Percentiles rank a stretch among this genome's conserved stretches.
phyloP scores from a whole-genome alignment of 2,329 filamentous ascomycete species.

The Acarospora socialis region DNA sequence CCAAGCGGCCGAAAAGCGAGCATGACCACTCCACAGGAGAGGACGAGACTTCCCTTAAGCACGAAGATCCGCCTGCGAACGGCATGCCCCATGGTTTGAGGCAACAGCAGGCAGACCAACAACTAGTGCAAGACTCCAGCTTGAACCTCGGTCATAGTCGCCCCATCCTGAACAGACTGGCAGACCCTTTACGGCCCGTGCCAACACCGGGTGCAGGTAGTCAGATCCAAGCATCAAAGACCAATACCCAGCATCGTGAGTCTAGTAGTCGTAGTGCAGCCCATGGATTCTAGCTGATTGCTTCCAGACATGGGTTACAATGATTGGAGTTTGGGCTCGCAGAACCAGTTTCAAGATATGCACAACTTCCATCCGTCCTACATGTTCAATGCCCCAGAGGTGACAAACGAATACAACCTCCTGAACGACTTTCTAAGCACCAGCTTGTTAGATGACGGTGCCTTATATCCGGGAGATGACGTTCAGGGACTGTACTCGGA shows the following conservation, averaged over 20 bases:
- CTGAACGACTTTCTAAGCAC: slow-evolving; percentile 93
- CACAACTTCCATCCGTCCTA: slow-evolving; percentile 86
- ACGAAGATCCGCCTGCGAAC: slow-evolving; percentile 31
- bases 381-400: slow-evolving; percentile 88
- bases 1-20: slow-evolving; percentile 65
- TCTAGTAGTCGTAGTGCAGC: too few species aligned
- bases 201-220: too few species aligned
- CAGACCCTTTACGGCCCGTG: slow-evolving; percentile 10
- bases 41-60: slow-evolving; percentile 38
- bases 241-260: too few species aligned
- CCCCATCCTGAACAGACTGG: slow-evolving; percentile 26
- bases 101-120: slow-evolving; percentile 37
- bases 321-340: slow-evolving; percentile 58
- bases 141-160: slow-evolving; percentile 37
- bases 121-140: slow-evolving; percentile 27
- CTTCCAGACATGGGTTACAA: slow-evolving; percentile 65
- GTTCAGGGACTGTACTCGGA: slow-evolving; percentile 47
- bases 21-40: slow-evolving; percentile 43
- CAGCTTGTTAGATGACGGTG: slow-evolving; percentile 73
- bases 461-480: slow-evolving; percentile 53
- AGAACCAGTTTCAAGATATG: slow-evolving; percentile 86
- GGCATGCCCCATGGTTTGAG: slow-evolving; percentile 43
- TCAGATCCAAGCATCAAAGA: too few species aligned
- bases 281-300: too few species aligned
- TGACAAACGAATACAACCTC: slow-evolving; percentile 91